These are phyloP conservation scores for Tetracladium marchalianum DNA, from an alignment of 495 filamentous ascomycete genomes.

Conservation along the genomic window DNA sequence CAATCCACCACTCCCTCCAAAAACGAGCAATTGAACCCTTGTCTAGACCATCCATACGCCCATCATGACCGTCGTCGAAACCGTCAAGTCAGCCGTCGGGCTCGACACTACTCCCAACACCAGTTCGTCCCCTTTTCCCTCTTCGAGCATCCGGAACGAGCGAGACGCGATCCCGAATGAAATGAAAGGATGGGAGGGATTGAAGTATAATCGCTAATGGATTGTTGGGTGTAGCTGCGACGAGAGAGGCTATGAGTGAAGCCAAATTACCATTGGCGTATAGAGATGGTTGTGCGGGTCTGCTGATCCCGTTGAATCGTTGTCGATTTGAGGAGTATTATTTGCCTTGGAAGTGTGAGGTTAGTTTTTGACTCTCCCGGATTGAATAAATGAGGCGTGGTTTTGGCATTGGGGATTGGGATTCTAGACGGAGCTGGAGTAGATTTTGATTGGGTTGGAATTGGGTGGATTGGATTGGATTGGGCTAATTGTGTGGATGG, in stretches of 20 bases:
- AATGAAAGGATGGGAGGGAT: not conserved
- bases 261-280: slow-evolving; percentile 83
- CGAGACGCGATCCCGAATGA: not conserved
- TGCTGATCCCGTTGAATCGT: slow-evolving; percentile 89
- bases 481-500: not conserved
- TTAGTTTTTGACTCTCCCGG: slow-evolving; percentile 33
- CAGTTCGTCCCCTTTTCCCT: slow-evolving; percentile 13
- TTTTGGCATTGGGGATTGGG: not conserved
- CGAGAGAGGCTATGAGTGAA: slow-evolving; percentile 84
- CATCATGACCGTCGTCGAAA: slow-evolving; percentile 34
- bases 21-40: not conserved
- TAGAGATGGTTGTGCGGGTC: slow-evolving; percentile 86
- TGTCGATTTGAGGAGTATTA: slow-evolving; percentile 90
- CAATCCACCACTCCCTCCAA: not conserved
- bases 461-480: not conserved
- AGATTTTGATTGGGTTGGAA: too few relatives aligned
- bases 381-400: not conserved
- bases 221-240: slow-evolving; percentile 42
- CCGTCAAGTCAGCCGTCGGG: slow-evolving; percentile 45
- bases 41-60: not conserved
- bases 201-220: not conserved
- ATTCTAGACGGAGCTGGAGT: too few relatives aligned
- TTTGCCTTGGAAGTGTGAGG: slow-evolving; percentile 95
- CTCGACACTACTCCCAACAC: slow-evolving; percentile 26
- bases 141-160: not conserved